Base-by-base conservation (phyloP, 192 early-diverging fungal genomes). In the Linderina pennispora region DNA sequence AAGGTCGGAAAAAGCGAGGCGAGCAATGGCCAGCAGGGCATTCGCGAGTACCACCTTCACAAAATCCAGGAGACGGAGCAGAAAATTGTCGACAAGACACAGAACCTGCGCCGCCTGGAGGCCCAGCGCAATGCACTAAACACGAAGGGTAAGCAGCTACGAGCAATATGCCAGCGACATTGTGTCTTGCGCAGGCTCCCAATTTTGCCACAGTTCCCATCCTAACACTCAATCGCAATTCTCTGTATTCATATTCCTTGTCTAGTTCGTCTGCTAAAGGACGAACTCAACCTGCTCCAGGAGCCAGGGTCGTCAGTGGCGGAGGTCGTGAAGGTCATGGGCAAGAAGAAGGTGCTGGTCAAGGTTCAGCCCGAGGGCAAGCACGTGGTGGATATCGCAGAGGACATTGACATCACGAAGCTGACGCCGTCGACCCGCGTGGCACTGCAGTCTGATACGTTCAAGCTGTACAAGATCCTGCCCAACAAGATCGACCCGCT, bases 401-500 rank as follows among this genome's bases (percentile, higher is more conserved):
- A 89, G 4, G 80, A 84, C 34, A 90, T 99, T 54, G 93, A 99
- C 73, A 84, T 94, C 75, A 66, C 80, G 48, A 79, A 84, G 65
- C 83, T 99, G 24, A 96, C 88, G 24, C 86, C 94, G 18, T 92
- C 92, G 23, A 79, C 90, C 40, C 87, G 96, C 36, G 90, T 99
- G 31, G 94, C 94, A 14, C 77, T 99, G 36, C 87, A 90, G 39
- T 80, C 81, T 42, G 96, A 99, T 63, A 85, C 89, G 19, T 94
- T 94, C 57, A 83, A 87, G 64, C 81, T 99, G 36, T 84, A 92
- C 77, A 93, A 94, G 76, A 83, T 99, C 19, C 60, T 99, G 34
- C 93, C 94, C 33, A 97, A 95, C 76, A 93, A 97, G 57, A 84
- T 99, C 40, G 97, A 99, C 63, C 97, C 97, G n/a, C 80, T 99